Conservation (phyloP, 305 asterid species). For the Fraxinus sp. region DNA sequence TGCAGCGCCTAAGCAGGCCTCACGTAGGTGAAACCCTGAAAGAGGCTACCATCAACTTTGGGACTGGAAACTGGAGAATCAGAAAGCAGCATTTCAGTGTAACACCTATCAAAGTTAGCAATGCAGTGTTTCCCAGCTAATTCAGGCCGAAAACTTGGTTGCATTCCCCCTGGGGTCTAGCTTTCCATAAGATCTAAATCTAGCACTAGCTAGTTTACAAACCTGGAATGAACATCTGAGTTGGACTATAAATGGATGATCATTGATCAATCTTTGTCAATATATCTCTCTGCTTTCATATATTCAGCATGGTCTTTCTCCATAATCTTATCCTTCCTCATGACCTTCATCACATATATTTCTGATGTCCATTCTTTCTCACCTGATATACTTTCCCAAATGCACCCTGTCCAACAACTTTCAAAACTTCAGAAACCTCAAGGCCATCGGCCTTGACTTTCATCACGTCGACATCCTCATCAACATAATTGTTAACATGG, state of each 20-base stretch:
- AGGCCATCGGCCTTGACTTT: conserved; percentile 34
- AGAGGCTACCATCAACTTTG: conserved; percentile 34
- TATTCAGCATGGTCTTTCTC: conserved; percentile 51
- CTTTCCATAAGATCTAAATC: neutral
- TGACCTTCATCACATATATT: conserved; percentile 57
- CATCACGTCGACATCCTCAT: conserved; percentile 5
- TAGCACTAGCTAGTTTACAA: neutral
- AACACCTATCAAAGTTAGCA: conserved; percentile 62
- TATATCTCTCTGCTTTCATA: conserved; percentile 58
- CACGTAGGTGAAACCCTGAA: conserved; percentile 53
- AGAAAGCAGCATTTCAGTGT: conserved; percentile 56
- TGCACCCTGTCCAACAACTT: conserved; percentile 58
- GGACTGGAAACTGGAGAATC: conserved; percentile 78
- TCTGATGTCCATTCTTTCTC: conserved; percentile 38
- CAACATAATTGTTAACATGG: neutral
- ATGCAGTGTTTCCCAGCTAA: conserved; percentile 58
- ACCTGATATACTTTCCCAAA: conserved; percentile 58
- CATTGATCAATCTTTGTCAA: conserved; percentile 38
- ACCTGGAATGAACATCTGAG: conserved; percentile 59
- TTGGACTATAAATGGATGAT: conserved; percentile 52
- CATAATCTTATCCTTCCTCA: conserved; percentile 55
- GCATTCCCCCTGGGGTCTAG: conserved; percentile 23
- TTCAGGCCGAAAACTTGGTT: conserved; percentile 57
- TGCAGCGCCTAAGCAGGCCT: conserved; percentile 38
- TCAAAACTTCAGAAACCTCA: conserved; percentile 52